A percentile compares a stretch with the other conserved stretches of the same genome.
phyloP scores from a whole-genome alignment of 2,329 filamentous ascomycete species.

The Metarhizium rileyi region DNA sequence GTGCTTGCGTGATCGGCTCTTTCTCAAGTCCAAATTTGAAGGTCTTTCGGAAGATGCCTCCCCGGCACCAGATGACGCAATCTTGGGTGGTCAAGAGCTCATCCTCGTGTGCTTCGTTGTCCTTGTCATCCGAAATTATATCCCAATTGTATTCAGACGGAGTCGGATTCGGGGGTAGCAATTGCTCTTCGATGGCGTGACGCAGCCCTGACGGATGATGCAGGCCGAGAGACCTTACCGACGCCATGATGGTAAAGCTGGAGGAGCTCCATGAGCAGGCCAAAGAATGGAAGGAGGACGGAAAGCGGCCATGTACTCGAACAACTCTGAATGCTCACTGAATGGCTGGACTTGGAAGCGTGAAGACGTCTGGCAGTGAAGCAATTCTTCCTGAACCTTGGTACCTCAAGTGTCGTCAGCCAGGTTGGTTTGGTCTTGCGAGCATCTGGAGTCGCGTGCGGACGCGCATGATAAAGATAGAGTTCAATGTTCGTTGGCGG shows the following conservation, averaged over 20 bases:
- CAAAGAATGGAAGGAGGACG: neutral
- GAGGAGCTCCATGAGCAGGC: constrained; percentile 22
- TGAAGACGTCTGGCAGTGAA: neutral
- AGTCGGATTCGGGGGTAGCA: constrained; percentile 59
- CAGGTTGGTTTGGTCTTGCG: neutral
- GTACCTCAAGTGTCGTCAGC: neutral
- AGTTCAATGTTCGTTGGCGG: no score
- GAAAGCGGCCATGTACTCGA: neutral
- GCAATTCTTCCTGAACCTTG: neutral
- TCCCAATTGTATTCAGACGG: constrained; percentile 68
- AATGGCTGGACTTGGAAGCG: neutral
- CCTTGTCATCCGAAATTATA: constrained; percentile 35
- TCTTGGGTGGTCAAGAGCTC: constrained; percentile 68
- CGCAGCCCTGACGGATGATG: constrained; percentile 78
- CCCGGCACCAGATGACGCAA: constrained; percentile 82
- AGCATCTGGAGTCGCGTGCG: neutral
- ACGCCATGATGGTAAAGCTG: constrained; percentile 56
- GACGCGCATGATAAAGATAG: neutral
- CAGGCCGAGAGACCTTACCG: constrained; percentile 80
- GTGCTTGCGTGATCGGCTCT: constrained; percentile 74
- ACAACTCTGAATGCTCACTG: neutral
- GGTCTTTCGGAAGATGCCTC: constrained; percentile 71
- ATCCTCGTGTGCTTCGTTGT: constrained; percentile 49
- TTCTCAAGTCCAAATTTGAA: constrained; percentile 83
- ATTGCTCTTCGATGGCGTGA: constrained; percentile 71